Evolutionary conservation across 179 eudicot genomes (phyloP).

Genomic region (Pouteria campechiana): DNA sequence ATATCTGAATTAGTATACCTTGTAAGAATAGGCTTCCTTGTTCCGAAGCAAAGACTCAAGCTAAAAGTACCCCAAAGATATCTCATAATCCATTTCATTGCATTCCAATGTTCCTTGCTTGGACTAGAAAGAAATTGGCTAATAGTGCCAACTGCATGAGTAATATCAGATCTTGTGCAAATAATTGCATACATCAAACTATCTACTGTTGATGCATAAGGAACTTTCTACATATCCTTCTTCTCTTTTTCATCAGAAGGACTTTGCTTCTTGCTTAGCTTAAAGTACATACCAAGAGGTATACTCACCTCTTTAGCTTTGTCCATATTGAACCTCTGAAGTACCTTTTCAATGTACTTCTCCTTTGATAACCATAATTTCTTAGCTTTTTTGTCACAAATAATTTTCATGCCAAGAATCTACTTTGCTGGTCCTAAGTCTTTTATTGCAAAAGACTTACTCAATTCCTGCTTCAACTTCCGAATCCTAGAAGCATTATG

Average conservation of each 20-base stretch:
- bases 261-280: neutral
- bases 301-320: neutral
- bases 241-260: neutral
- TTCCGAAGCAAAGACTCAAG: neutral
- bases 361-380: conserved; percentile 2
- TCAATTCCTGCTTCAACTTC: conserved; percentile 1
- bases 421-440: conserved; percentile 1
- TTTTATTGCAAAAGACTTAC: conserved; percentile 2
- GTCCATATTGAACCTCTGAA: conserved; percentile 2
- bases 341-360: conserved; percentile 2
- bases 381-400: neutral
- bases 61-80: neutral
- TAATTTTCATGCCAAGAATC: conserved; percentile 1
- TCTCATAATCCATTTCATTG: conserved; percentile 1
- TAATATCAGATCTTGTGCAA: neutral
- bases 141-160: conserved; percentile 1
- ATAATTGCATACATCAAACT: conserved; percentile 7
- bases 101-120: too few species aligned
- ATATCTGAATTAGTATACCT: conserved; percentile 1
- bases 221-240: neutral
- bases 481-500: neutral
- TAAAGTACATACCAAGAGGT: conserved; percentile 1
- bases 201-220: conserved; percentile 3
- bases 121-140: conserved; percentile 2
- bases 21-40: neutral